Conservation (phyloP, 148 eudicot genomes). For the Cornus suecica region DNA sequence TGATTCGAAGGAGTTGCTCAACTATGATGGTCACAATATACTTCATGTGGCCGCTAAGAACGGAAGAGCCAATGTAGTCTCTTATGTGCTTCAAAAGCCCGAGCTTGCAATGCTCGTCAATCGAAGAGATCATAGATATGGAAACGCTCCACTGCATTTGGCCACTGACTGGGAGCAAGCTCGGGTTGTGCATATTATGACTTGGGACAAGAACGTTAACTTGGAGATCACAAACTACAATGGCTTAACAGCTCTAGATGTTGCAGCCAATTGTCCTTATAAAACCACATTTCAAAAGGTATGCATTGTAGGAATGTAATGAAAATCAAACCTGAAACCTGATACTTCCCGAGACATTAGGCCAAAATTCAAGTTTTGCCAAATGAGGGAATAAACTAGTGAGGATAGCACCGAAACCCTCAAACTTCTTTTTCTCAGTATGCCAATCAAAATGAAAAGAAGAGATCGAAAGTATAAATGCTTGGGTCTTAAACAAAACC, state of each 20-base stretch:
- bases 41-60: conserved; percentile 16
- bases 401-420: no score
- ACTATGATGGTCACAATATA: conserved; percentile 1
- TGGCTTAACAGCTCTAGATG: conserved; percentile 15
- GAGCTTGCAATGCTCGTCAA: conserved; percentile 11
- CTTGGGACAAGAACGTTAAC: conserved; percentile 28
- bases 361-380: no score
- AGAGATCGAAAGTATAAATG: no score
- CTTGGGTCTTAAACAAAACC: no score
- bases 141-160: conserved; percentile 29
- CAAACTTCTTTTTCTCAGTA: no score
- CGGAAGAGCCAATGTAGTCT: conserved; percentile 17
- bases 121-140: conserved; percentile 5
- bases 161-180: conserved; percentile 19
- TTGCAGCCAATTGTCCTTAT: conserved; percentile 9
- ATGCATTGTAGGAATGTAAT: not conserved
- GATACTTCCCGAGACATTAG: no score
- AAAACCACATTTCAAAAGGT: conserved; percentile 14
- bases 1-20: conserved; percentile 12
- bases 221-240: conserved; percentile 11
- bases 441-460: no score
- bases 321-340: not conserved
- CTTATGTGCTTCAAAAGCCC: conserved; percentile 5
- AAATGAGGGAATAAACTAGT: no score
- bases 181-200: conserved; percentile 15